A percentile compares a stretch with the other conserved stretches of the same genome.
Evolutionary conservation across 1,284 basidiomycete genomes (phyloP).

Genomic region (Peniophora sp.): DNA sequence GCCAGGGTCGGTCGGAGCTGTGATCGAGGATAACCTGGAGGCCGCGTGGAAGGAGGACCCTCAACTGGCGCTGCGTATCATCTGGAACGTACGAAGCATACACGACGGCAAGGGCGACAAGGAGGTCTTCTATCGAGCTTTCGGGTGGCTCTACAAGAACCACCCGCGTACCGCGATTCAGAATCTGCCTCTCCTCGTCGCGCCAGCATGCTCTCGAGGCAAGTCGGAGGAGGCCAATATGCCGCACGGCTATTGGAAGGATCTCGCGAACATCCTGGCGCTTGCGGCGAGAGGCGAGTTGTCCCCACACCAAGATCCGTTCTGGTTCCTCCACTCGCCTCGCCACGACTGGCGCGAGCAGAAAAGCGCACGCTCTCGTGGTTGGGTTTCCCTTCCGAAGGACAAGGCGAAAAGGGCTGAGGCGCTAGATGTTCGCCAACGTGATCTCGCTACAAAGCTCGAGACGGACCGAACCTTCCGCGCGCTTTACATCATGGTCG

Average conservation of each 20-base stretch:
- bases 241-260: slow-evolving; percentile 63
- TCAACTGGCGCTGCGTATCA: slow-evolving; percentile 42
- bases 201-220: slow-evolving; percentile 32
- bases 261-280: slow-evolving; percentile 54
- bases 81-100: slow-evolving; percentile 56
- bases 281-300: slow-evolving; percentile 46
- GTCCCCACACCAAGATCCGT: neutral
- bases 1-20: slow-evolving; percentile 12
- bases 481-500: slow-evolving; percentile 55
- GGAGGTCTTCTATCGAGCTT: slow-evolving; percentile 51
- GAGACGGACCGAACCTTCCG: slow-evolving; percentile 35
- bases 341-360: slow-evolving; percentile 1
- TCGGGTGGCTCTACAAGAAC: slow-evolving; percentile 55
- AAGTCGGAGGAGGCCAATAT: slow-evolving; percentile 17
- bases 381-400: no score
- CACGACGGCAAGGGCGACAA: slow-evolving; percentile 52
- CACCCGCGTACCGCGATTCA: slow-evolving; percentile 56
- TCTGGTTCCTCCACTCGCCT: slow-evolving; percentile 11
- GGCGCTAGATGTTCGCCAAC: slow-evolving; percentile 20
- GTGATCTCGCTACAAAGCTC: slow-evolving; percentile 34
- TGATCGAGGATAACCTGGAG: slow-evolving; percentile 27
- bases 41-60: slow-evolving; percentile 48
- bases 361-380: no score
- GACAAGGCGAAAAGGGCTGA: slow-evolving; percentile 19
- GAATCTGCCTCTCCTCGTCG: slow-evolving; percentile 44